These are phyloP conservation scores for Bombardia bombarda DNA, from an alignment of 495 filamentous ascomycete species.

Conservation along the genomic window DNA sequence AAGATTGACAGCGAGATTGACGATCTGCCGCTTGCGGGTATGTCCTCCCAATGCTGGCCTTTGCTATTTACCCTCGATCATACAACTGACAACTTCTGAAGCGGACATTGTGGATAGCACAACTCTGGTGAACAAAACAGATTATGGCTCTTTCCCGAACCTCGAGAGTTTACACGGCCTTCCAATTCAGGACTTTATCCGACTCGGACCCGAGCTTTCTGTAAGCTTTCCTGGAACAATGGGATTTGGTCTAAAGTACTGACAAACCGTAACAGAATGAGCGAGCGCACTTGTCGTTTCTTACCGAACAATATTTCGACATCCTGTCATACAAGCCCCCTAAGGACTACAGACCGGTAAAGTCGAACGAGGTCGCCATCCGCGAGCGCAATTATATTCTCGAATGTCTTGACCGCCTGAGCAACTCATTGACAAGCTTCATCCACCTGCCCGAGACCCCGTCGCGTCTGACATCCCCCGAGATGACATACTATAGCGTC, in stretches of 20 bases:
- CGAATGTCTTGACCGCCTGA: conserved; percentile 18
- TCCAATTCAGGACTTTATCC: conserved; percentile 30
- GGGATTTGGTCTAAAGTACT: neutral
- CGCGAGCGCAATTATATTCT: conserved; percentile 28
- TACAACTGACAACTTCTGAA: conserved; percentile 12
- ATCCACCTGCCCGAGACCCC: conserved; percentile 12
- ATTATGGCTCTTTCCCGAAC: conserved; percentile 37
- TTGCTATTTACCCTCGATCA: neutral
- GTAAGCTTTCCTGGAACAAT: conserved; percentile 18
- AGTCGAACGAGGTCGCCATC: conserved; percentile 20
- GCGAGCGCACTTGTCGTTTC: conserved; percentile 31
- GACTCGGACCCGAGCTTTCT: conserved; percentile 37
- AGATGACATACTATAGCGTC: conserved; percentile 18
- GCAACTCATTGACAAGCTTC: conserved; percentile 24
- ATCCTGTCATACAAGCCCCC: conserved; percentile 32
- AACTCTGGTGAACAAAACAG: conserved; percentile 29
- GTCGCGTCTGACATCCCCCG: conserved; percentile 15
- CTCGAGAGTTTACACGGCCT: conserved; percentile 26
- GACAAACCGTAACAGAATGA: conserved; percentile 20
- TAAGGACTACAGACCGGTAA: conserved; percentile 35
- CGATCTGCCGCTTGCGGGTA: conserved; percentile 29
- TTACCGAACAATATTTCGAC: conserved; percentile 37
- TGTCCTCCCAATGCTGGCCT: conserved; percentile 13
- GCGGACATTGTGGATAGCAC: conserved; percentile 20
- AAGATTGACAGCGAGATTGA: conserved; percentile 30